A percentile compares a stretch with the other conserved stretches of the same genome.
Conservation (phyloP, 2,329 filamentous ascomycete genomes). For the Sarocladium brachiariae region DNA sequence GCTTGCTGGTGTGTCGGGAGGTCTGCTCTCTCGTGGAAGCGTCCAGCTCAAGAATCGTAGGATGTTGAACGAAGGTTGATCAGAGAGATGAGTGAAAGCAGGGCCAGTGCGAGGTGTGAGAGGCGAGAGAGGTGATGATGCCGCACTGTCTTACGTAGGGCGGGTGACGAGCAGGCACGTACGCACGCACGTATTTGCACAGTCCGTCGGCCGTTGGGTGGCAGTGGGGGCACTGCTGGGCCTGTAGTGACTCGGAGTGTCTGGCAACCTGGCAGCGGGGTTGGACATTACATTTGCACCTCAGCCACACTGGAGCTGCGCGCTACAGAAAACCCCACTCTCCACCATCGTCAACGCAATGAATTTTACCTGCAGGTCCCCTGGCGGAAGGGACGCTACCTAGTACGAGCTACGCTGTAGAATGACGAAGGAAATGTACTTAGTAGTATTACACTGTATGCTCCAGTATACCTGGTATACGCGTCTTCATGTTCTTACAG, state of each 20-base stretch:
- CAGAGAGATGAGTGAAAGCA: not conserved
- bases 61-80: not conserved
- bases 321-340: not conserved
- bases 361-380: too few relatives aligned
- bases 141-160: slow-evolving; percentile 8
- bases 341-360: slow-evolving; percentile 4
- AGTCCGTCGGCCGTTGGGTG: too few relatives aligned
- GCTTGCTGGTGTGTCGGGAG: not conserved
- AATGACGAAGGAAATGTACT: too few relatives aligned
- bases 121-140: not conserved
- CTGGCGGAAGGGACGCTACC: too few relatives aligned
- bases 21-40: not conserved
- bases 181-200: too few relatives aligned
- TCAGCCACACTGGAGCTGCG: slow-evolving; percentile 3
- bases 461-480: too few relatives aligned
- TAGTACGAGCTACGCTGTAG: too few relatives aligned
- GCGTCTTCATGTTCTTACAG: slow-evolving; percentile 37
- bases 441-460: too few relatives aligned
- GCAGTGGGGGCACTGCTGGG: too few relatives aligned
- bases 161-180: not conserved
- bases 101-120: too few relatives aligned
- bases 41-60: not conserved
- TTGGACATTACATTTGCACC: not conserved
- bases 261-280: slow-evolving; percentile 1
- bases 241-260: too few relatives aligned